A percentile compares a stretch with the other conserved stretches of the same genome.
Conservation (phyloP, 441 rosid genomes). For the Eruca vesicaria region DNA sequence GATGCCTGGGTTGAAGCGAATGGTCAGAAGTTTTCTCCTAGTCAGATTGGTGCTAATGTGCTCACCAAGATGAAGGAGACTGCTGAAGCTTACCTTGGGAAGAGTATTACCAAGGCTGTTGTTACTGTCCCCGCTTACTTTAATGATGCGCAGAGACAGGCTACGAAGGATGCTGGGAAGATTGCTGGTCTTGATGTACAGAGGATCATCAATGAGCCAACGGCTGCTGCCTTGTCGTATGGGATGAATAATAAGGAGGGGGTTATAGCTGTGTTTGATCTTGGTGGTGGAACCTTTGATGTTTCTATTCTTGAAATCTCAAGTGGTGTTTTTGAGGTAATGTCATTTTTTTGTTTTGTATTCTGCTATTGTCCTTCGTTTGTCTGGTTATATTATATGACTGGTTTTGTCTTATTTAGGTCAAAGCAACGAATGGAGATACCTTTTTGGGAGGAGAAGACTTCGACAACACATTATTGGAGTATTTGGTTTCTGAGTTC, state of each 20-base stretch:
- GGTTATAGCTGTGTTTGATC: conserved; percentile 49
- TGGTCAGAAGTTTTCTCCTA: conserved; percentile 48
- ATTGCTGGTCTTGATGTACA: conserved; percentile 46
- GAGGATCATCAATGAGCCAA: conserved; percentile 53
- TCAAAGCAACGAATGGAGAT: conserved; percentile 68
- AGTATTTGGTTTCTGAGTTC: conserved; percentile 52
- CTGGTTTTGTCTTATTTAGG: conserved; percentile 28
- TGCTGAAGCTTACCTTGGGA: conserved; percentile 57
- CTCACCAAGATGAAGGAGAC: conserved; percentile 63
- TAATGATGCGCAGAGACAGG: conserved; percentile 52
- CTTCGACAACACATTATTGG: conserved; percentile 56
- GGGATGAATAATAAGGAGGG: conserved; percentile 52
- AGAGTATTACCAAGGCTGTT: conserved; percentile 40
- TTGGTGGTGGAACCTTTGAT: conserved; percentile 61
- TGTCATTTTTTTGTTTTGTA: neutral
- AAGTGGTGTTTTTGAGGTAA: conserved; percentile 53
- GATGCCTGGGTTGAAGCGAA: conserved; percentile 50
- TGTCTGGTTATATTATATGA: neutral
- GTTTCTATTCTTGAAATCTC: conserved; percentile 48
- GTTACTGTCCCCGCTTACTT: conserved; percentile 45
- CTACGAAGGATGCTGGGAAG: conserved; percentile 49
- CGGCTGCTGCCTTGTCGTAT: conserved; percentile 50
- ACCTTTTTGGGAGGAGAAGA: conserved; percentile 69
- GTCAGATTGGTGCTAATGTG: conserved; percentile 46
- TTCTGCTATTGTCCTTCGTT: neutral